Evolutionary conservation across 768 basidiomycete genomes (phyloP).

Genomic region (Leccinum ochraceum): DNA sequence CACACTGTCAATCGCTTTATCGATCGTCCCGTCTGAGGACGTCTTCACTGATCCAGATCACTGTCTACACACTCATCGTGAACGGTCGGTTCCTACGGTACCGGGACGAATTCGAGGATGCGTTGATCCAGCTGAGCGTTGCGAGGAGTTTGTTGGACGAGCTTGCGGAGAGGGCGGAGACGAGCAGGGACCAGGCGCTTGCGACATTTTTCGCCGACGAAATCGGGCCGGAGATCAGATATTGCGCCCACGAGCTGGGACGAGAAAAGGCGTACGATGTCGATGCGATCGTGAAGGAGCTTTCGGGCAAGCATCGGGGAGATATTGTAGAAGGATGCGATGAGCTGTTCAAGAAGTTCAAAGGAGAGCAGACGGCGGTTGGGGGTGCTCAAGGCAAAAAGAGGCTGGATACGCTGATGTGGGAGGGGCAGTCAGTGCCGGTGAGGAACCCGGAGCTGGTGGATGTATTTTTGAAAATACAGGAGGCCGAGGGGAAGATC

Average conservation of each 20-base stretch:
- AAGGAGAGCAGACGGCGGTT: conserved; percentile 40
- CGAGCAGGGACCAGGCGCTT: conserved; percentile 85
- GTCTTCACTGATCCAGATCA: conserved; percentile 64
- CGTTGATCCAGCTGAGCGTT: conserved; percentile 73
- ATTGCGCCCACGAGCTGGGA: conserved; percentile 89
- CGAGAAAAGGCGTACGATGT: conserved; percentile 78
- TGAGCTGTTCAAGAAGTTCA: conserved; percentile 51
- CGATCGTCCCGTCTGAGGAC: conserved; percentile 52
- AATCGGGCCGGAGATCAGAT: conserved; percentile 87
- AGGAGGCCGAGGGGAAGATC: conserved; percentile 70
- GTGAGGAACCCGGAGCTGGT: conserved; percentile 91
- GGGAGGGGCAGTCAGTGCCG: conserved; percentile 85
- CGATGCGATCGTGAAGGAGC: conserved; percentile 67
- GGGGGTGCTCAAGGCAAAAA: conserved; percentile 45
- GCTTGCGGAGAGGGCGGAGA: conserved; percentile 60
- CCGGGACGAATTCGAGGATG: conserved; percentile 73
- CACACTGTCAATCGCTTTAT: conserved; percentile 68
- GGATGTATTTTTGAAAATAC: conserved; percentile 79
- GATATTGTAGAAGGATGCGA: conserved; percentile 67
- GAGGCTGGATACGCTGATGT: conserved; percentile 60
- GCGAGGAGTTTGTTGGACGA: conserved; percentile 74
- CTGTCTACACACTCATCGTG: conserved; percentile 76
- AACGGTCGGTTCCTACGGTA: conserved; percentile 84
- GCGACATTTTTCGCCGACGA: conserved; percentile 83
- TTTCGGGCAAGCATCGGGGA: conserved; percentile 56